Evolutionary conservation across 371 early-diverging fungal species (phyloP).

Genomic region (Batkoa obscura): DNA sequence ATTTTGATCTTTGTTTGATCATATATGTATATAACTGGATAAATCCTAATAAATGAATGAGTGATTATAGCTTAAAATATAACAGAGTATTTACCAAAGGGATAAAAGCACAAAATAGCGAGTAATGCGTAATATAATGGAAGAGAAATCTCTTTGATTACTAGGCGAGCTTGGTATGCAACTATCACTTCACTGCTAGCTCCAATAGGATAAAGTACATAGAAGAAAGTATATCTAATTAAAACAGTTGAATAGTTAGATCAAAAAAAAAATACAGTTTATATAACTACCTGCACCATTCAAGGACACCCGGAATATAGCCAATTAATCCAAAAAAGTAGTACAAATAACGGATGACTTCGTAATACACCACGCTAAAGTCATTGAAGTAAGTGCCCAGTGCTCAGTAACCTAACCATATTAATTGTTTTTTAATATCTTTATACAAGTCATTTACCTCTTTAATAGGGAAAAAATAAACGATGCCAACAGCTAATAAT

Average conservation of each 20-base stretch:
- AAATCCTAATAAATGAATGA: too few species aligned
- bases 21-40: too few species aligned
- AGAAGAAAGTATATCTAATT: conserved; percentile 69
- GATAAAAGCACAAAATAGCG: conserved; percentile 35
- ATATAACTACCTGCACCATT: conserved; percentile 36
- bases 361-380: conserved; percentile 88
- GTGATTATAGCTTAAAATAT: too few species aligned
- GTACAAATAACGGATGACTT: conserved; percentile 70
- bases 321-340: conserved; percentile 52
- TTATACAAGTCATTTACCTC: conserved; percentile 3
- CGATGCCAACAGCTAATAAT: conserved; percentile 63
- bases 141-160: conserved; percentile 27
- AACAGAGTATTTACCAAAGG: conserved; percentile 27
- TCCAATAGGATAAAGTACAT: conserved; percentile 75
- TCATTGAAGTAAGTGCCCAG: conserved; percentile 58
- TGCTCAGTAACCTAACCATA: conserved; percentile 25
- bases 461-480: conserved; percentile 32
- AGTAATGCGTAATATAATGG: conserved; percentile 31
- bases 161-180: conserved; percentile 46
- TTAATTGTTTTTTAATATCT: not conserved
- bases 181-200: conserved; percentile 66
- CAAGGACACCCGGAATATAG: conserved; percentile 24
- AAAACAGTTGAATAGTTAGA: conserved; percentile 6
- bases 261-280: not conserved
- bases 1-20: too few species aligned